Percentiles rank a stretch among this genome's conserved stretches.
Evolutionary conservation across 2,329 filamentous ascomycete genomes (phyloP).

Genomic region (Penicillium crustosum): DNA sequence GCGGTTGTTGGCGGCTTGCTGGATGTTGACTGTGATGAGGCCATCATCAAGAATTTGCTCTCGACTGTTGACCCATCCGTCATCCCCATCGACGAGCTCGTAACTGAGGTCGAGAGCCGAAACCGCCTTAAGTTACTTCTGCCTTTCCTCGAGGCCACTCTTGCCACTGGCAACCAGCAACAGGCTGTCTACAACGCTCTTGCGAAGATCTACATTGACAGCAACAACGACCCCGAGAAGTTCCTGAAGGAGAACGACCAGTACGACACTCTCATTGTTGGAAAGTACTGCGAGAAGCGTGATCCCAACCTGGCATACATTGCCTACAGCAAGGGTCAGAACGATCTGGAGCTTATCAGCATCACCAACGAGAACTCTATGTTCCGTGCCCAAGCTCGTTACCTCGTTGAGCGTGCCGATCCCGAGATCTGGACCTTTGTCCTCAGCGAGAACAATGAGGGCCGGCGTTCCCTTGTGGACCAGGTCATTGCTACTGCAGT

Average conservation of each 20-base stretch:
- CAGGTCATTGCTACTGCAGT: constrained; percentile 96
- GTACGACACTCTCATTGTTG: constrained; percentile 87
- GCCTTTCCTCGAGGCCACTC: constrained; percentile 90
- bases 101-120: constrained; percentile 89
- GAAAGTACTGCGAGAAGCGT: constrained; percentile 98
- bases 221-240: constrained; percentile 95
- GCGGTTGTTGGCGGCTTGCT: constrained; percentile 90
- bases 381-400: constrained; percentile 97
- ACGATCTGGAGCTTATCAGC: constrained; percentile 93
- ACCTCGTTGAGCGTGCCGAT: constrained; percentile 87
- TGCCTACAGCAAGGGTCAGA: constrained; percentile 93
- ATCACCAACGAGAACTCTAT: constrained; percentile 99
- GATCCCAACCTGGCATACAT: constrained; percentile 95
- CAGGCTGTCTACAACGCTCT: constrained; percentile 96
- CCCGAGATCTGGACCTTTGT: constrained; percentile 92
- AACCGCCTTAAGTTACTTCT: constrained; percentile 94
- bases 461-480: constrained; percentile 89
- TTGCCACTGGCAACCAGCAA: constrained; percentile 88
- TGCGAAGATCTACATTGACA: constrained; percentile 99
- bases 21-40: constrained; percentile 96
- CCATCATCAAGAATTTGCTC: constrained; percentile 89
- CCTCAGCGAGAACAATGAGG: constrained; percentile 90
- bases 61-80: constrained; percentile 77
- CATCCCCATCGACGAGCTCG: constrained; percentile 92
- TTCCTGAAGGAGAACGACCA: constrained; percentile 97